Percentiles rank a stretch among this genome's conserved stretches.
phyloP scores from a whole-genome alignment of 75 land plant genomes.

The Cryptomeria japonica region DNA sequence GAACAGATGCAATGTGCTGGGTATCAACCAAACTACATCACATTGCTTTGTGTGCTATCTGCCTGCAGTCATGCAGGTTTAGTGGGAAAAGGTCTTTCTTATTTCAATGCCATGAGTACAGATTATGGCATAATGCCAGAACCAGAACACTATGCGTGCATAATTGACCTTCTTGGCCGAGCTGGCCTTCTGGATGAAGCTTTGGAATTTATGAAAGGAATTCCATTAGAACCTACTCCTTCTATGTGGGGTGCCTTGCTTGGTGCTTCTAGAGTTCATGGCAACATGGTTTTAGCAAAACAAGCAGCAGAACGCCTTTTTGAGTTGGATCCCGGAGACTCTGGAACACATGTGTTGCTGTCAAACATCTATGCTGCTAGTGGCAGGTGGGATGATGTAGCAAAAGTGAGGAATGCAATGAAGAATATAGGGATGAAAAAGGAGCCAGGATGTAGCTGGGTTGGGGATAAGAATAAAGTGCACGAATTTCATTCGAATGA shows the following conservation, averaged over 20 bases:
- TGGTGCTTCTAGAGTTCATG: conserved; percentile 21
- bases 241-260: conserved; percentile 23
- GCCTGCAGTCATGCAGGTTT: conserved; percentile 27
- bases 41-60: conserved; percentile 21
- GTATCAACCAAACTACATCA: conserved; percentile 15
- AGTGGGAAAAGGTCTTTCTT: conserved; percentile 12
- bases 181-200: conserved; percentile 18
- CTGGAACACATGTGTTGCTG: conserved; percentile 19
- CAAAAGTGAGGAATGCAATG: conserved; percentile 13
- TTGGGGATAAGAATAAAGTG: conserved; percentile 13
- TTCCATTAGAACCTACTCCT: conserved; percentile 25
- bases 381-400: conserved; percentile 16
- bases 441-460: conserved; percentile 18
- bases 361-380: conserved; percentile 21
- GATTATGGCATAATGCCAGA: background rate
- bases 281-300: conserved; percentile 13
- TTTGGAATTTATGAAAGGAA: conserved; percentile 15
- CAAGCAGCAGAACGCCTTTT: conserved; percentile 15
- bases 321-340: conserved; percentile 20
- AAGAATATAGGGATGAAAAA: conserved; percentile 14
- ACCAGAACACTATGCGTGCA: conserved; percentile 17
- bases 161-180: conserved; percentile 20
- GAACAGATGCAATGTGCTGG: conserved; percentile 26
- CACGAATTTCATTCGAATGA: conserved; percentile 15
- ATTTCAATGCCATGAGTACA: conserved; percentile 11